Base-by-base conservation (phyloP, 441 rosid species). In the Flueggea neowawraea region DNA sequence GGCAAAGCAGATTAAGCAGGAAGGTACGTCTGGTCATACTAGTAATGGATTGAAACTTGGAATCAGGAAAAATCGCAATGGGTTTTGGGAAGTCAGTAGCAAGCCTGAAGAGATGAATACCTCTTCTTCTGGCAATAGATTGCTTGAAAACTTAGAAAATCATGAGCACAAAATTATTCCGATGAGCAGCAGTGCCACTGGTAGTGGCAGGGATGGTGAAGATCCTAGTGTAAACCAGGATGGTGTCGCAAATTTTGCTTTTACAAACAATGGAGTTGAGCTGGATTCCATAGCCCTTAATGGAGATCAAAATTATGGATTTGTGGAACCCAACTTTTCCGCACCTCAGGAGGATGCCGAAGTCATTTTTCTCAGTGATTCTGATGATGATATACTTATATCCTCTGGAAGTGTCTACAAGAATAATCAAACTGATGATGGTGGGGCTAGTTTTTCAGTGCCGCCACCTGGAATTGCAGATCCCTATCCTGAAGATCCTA, bases 181-280 rank as follows among this genome's bases (percentile, higher is more conserved):
- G 55, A 92, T 88, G 98, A 90, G 91, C 79, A 92, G 97, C 78
- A 92, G 97, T 74, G 94, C 89, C 31, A 90, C 96, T 31, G 92
- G 80, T 66, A 95, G 98, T 76, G 91, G 95, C 70, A 84, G 88
- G 71, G 98, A 91, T 67, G 95, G 96, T 70, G 99, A 95, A 72
- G 99, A 95, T 74, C 68, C 81, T 63, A 95, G 99, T 69, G 98
- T 92, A 65, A 95, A 92, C 76, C 97, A 95, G 82, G 97, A 85
- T 70, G 96, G 76, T 56, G 75, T 84, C 69, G 90, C 81, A 57
- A 63, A 86, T 72, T 87, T 88, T 45, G 97, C 90, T 68, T 78
- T 85, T 57, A 52, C 73, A 43, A 82, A 67, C 77, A 87, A 65
- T 69, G 97, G 87, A 55, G 70, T 76, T 52, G 99, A 95, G 70